Base-by-base conservation (phyloP, 1,139 yeast species). In the Blastobotrys arbuscula region DNA sequence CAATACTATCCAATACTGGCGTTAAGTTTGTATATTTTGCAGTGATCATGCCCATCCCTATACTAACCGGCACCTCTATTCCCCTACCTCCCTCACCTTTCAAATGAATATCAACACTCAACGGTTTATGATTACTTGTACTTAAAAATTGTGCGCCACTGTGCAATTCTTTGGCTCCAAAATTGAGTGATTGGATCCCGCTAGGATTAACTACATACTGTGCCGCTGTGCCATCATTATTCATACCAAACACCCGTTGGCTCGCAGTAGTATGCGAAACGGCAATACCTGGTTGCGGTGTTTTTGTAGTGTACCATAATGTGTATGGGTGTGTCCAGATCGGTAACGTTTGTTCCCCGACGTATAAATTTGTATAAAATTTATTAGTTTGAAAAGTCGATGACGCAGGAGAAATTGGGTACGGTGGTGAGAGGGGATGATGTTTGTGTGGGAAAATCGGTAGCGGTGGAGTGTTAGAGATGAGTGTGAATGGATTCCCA, bases 251-350 rank as follows among this genome's bases (percentile, higher is more conserved):
- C 0, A 82, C 87, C 56, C 45, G 39, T 24, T 42, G 45, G 13
- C 7, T 3, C 12, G 45, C 45, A 10, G 45, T 34, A 3, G 45
- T 42, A 4, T 45, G 49, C 15, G 44, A 41, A 37, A 41, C 41
- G 26, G 49, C 43, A 19, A 38, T 13, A 9, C 50, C 46, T 15
- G 15, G 34, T 21, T 65, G 65, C 51, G 67, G 73, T 13, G 7
- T 4, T 21, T 2, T 3, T 7, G 16, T n/a, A 10, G 23, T 64
- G 65, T 72, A 81, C 82, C 87, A 86, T 38, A 88, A 66, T 1
- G 88, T 80, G 61, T 86, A 88, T 1, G 97, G 97, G 59, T 83
- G 89, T 1, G 95, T 78, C 83, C 87, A 87, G 5, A 81, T 76
- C 2, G 78, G 83, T 47, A 77, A 68, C 12, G 76, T 75, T 61